Evolutionary conservation across 2,329 filamentous ascomycete genomes (phyloP), one percentile per base, ranked within the genome.

Genomic region (Hymenoscyphus scutula): DNA sequence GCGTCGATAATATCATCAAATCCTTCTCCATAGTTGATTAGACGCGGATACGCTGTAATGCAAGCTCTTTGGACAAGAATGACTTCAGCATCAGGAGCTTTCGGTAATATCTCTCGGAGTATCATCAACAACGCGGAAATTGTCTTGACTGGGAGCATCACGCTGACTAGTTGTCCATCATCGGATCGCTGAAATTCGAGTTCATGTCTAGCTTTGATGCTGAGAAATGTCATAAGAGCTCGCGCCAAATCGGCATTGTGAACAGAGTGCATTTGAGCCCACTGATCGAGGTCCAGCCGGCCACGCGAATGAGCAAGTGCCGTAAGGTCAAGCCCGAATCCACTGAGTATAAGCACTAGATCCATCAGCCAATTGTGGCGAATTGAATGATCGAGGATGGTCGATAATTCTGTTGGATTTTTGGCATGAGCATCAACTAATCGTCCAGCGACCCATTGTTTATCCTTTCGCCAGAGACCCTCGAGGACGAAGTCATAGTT

Each of bases 11-110:
- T 87, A 62, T 95, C 90, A 75, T 99, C 92, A 66, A 89, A 93
- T 3, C 91, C 92, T 76, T 96, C 91, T 1, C 92, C 93, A 70
- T 97, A 98, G 72, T 99, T 99, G 80, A 99, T 97, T 32, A 99
- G 80, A 53, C 95, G 85, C 7, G 95, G 96, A 71, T 98, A 99
- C 1, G 90, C 89, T 62, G 93, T 93, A 66, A 99, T 92, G 75
- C 93, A 97, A 59, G 88, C 86, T 34, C 94, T 86, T 76, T 97
- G 93, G 30, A 97, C 85, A 15, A 87, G 79, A 57, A 95, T 91
- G 27, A 97, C 81, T 59, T 94, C 89, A 58, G 89, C 75, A 61
- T 85, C 74, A 67, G 83, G 79, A 62, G 81, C 77, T 76, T 84
- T 80, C 64, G 85, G 84, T 55, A 87, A 71, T 54, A 84, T 89